These are phyloP conservation scores for Phytophthora cryptogea DNA, from an alignment of 352 stramenopile genomes.

Conservation along the genomic window DNA sequence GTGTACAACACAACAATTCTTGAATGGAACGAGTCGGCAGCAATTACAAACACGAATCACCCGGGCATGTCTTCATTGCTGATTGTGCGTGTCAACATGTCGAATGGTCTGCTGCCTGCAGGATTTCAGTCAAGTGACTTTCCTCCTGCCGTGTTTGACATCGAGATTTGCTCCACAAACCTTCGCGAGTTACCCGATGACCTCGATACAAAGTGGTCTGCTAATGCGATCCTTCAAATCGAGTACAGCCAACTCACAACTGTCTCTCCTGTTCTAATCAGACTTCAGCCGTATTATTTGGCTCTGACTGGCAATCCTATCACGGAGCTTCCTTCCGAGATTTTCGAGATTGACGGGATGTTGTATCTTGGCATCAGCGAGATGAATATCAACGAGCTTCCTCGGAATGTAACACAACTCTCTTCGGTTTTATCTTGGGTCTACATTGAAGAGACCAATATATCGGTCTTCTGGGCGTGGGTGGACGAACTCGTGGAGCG, in stretches of 20 bases:
- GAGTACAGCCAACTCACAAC: constrained; percentile 27
- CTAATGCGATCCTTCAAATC: constrained; percentile 8
- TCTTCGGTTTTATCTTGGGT: constrained; percentile 6
- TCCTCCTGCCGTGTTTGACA: constrained; percentile 26
- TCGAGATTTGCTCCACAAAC: constrained; percentile 44
- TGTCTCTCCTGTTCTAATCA: constrained; percentile 19
- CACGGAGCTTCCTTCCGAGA: constrained; percentile 10
- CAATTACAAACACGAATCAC: constrained; percentile 20
- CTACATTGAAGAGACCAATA: constrained; percentile 14
- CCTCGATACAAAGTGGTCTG: constrained; percentile 37
- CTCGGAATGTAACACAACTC: constrained; percentile 19
- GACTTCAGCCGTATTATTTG: constrained; percentile 26
- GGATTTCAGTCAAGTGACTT: constrained; percentile 38
- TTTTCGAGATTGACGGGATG: constrained; percentile 27
- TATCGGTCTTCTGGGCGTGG: constrained; percentile 26
- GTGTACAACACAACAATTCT: constrained; percentile 43
- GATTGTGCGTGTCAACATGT: constrained; percentile 38
- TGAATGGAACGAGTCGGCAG: constrained; percentile 26
- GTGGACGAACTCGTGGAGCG: constrained; percentile 18
- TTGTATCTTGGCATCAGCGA: constrained; percentile 23
- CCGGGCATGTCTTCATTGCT: constrained; percentile 31
- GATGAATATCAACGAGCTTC: constrained; percentile 23
- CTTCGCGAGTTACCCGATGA: constrained; percentile 29
- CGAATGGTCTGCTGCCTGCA: constrained; percentile 28
- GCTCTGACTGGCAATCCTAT: constrained; percentile 38